Evolutionary conservation across 441 rosid genomes (phyloP), one percentile per base, ranked within the genome.

Genomic region (Capsella rubella): DNA sequence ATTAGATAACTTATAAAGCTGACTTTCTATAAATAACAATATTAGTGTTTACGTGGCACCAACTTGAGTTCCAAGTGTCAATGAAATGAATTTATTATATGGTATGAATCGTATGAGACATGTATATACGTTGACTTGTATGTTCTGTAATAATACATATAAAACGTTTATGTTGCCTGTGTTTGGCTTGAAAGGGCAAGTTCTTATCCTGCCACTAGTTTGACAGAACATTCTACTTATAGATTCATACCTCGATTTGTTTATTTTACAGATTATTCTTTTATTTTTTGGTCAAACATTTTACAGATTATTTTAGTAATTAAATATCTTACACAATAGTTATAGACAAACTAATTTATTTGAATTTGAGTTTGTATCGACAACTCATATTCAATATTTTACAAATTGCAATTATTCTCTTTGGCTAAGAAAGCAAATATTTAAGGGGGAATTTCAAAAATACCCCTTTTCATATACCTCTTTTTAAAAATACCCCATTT

Each of bases 181-280:
- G 71, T 76, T 58, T 76, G 0, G 49, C 54, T 69, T 76, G 79
- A 69, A 69, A 76, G 75, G 79, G 71, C 75, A 76, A 54, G 59
- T 61, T 75, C 43, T 27, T 42, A 56, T 57, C 16, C 28, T 53
- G 12, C 39, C 54, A 10, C 10, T 52, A 25, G 58, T 8, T 59
- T 59, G 60, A 67, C 57, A 15, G 12, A n/a, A n/a, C 63, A 60
- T 67, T 50, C 55, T 59, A 60, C 55, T 67, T 52, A 15, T 25
- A 52, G 39, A 67, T 39, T 39, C 47, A 14, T 59, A 18, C 29
- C 67, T 11, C 15, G 50, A 34, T 71, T 12, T 50, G 21, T 28
- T 12, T 50, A 21, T 28, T 6, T 39, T 50, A 39, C 61, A 13
- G 32, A 61, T 16, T 60, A 37, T 37, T 35, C 25, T 37, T 11